Conservation (phyloP, 1,139 yeast species). For the Pichia sp. region DNA sequence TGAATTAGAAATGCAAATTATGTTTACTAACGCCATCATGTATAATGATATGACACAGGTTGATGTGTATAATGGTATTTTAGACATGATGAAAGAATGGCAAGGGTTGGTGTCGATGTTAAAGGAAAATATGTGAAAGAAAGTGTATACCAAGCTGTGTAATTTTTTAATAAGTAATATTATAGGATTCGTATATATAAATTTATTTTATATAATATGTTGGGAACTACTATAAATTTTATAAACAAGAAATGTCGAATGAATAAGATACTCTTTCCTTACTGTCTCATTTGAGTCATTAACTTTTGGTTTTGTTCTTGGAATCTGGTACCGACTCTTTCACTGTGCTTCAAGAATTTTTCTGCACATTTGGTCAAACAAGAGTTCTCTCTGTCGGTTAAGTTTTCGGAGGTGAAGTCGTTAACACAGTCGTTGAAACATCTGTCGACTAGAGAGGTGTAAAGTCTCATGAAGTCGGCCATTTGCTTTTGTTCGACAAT, state of each 20-base stretch:
- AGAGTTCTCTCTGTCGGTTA: slow-evolving; percentile 75
- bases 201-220: not conserved
- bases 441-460: slow-evolving; percentile 91
- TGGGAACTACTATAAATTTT: slow-evolving; percentile 1
- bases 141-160: not conserved
- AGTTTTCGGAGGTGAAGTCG: slow-evolving; percentile 88
- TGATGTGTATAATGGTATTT: slow-evolving; percentile 56
- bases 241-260: slow-evolving; percentile 1
- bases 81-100: slow-evolving; percentile 61
- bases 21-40: slow-evolving; percentile 84
- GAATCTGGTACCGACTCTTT: slow-evolving; percentile 97
- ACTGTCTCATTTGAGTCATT: slow-evolving; percentile 39
- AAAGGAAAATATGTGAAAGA: slow-evolving; percentile 26
- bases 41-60: slow-evolving; percentile 58
- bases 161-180: not conserved
- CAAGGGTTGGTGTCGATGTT: slow-evolving; percentile 46
- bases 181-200: not conserved
- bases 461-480: slow-evolving; percentile 96
- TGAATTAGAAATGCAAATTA: slow-evolving; percentile 63
- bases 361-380: slow-evolving; percentile 93
- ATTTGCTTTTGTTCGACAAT: slow-evolving; percentile 95
- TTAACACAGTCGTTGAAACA: slow-evolving; percentile 97
- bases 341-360: slow-evolving; percentile 96
- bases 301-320: slow-evolving; percentile 81
- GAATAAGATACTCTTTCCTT: not conserved